Evolutionary conservation across 2,329 filamentous ascomycete species (phyloP), one percentile per base, ranked within the genome.

Genomic region (Aspergillus alliaceus): DNA sequence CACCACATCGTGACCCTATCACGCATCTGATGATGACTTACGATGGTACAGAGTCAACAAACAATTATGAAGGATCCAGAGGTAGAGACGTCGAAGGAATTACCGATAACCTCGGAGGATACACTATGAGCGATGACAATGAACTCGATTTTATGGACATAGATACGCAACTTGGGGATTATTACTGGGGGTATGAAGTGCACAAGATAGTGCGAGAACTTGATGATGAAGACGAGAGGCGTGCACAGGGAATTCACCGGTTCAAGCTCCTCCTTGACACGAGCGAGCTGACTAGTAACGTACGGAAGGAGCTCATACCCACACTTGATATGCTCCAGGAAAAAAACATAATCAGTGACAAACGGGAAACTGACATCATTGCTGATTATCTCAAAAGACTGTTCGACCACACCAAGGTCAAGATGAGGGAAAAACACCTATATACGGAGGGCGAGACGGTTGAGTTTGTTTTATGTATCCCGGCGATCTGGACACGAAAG

Each of bases 141-240:
- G 50, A 42, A 7, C n/a, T 8, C 24, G 50, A 52, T 18, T 25
- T 14, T 18, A 42, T 52, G 50, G 35, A 52, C n/a, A 42, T 42
- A 2, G 50, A 52, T 12, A 8, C 14, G 15, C 34, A 44, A 22
- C 50, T 52, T 6, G 50, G 25, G 12, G 12, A 42, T 25, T 52
- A 52, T 25, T 52, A 52, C 22, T 54, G 52, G 52, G 52, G 52
- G 15, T 54, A 48, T 32, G 40, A 29, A 6, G 52, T 54, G 2
- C 40, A 25, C 6, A 27, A 49, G 15, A 29, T 31, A 20, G 25
- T 54, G 40, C 47, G 4, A 24, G 5, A 20, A 24, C 40, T 22
- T 15, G 42, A 47, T 9, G 42, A 44, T 22, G 29, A 18, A 31
- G 40, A 37, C 11, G 31, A 20, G 11, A 48, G 22, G 9, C 14